These are phyloP conservation scores for Dictyostelium capitatum DNA, from an alignment of 78 protist genomes.

Conservation along the genomic window DNA sequence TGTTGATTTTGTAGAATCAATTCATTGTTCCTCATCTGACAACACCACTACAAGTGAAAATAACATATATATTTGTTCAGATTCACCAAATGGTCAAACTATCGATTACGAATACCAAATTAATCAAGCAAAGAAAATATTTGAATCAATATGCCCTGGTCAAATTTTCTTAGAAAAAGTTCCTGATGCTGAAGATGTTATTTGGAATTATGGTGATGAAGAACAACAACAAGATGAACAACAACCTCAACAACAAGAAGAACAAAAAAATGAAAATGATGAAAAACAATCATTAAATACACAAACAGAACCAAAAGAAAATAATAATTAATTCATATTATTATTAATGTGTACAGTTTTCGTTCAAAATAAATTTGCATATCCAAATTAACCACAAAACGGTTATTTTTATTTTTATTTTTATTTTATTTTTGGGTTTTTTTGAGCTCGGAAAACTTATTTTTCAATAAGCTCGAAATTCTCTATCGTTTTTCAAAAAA, in stretches of 20 bases:
- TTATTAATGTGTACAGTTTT: too few relatives aligned
- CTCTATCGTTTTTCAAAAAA: too few relatives aligned
- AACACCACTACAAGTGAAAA: neutral
- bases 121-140: slow-evolving; percentile 27
- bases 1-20: neutral
- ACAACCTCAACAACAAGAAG: neutral
- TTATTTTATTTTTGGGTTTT: too few relatives aligned
- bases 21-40: neutral
- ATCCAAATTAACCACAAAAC: too few relatives aligned
- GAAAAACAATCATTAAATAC: neutral
- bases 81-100: slow-evolving; percentile 37
- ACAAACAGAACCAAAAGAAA: neutral
- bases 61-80: slow-evolving; percentile 38
- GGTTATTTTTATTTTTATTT: too few relatives aligned
- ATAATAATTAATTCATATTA: too few relatives aligned
- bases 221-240: neutral
- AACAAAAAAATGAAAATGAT: too few relatives aligned
- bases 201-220: slow-evolving; percentile 7
- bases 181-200: slow-evolving; percentile 69
- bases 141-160: slow-evolving; percentile 31
- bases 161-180: slow-evolving; percentile 40
- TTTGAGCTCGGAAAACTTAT: too few relatives aligned
- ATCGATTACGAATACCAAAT: slow-evolving; percentile 50
- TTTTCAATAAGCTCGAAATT: too few relatives aligned
- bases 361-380: too few relatives aligned